Percentiles rank a stretch among this genome's conserved stretches.
These are phyloP conservation scores for Penicillium sp. DNA, from an alignment of 2,329 filamentous ascomycete genomes.

Conservation along the genomic window DNA sequence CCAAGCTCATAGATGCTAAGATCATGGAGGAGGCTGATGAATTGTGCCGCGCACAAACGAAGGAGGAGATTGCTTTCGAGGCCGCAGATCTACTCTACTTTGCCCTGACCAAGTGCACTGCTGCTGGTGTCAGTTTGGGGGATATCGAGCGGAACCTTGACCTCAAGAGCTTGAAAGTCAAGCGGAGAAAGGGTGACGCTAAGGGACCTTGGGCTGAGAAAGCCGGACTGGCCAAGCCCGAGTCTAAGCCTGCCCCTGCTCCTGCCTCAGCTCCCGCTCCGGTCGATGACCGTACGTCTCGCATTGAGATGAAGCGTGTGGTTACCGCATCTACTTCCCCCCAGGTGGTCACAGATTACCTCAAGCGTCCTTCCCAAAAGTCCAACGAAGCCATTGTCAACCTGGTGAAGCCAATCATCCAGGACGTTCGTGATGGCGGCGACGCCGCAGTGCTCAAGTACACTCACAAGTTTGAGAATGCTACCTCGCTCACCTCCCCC, in stretches of 20 bases:
- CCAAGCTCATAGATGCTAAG: conserved; percentile 85
- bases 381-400: conserved; percentile 91
- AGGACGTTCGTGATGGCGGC: conserved; percentile 75
- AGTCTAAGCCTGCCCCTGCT: conserved; percentile 29
- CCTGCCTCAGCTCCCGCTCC: conserved; percentile 49
- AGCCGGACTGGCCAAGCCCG: conserved; percentile 56
- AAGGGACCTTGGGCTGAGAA: conserved; percentile 90
- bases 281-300: conserved; percentile 49
- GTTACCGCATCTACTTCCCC: conserved; percentile 62
- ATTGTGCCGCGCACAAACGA: conserved; percentile 77
- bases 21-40: conserved; percentile 99
- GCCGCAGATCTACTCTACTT: conserved; percentile 96
- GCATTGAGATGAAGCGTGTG: conserved; percentile 79
- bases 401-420: conserved; percentile 87
- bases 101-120: conserved; percentile 81
- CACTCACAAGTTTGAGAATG: conserved; percentile 97
- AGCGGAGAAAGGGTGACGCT: conserved; percentile 85
- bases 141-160: conserved; percentile 92
- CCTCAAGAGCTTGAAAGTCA: conserved; percentile 91
- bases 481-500: conserved; percentile 81
- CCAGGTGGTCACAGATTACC: conserved; percentile 65
- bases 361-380: conserved; percentile 87
- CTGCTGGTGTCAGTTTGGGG: conserved; percentile 76
- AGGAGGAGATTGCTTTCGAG: conserved; percentile 85
- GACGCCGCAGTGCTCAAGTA: conserved; percentile 87